Base-by-base conservation (phyloP, 257 asterid species). In the Cruciata laevipes region DNA sequence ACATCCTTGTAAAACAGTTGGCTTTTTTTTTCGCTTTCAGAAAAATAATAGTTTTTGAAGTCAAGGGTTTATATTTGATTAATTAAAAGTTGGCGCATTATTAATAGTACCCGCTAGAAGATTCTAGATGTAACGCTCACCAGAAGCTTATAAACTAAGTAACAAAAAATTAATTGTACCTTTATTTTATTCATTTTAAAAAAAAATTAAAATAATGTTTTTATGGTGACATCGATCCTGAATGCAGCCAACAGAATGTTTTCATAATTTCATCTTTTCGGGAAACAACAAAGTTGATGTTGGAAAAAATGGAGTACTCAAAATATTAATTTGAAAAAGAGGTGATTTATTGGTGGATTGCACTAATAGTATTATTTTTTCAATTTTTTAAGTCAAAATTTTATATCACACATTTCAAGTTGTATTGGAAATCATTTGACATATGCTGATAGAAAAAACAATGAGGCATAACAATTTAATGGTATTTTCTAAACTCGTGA, bases 1-100 rank as follows among this genome's bases (percentile, higher is more conserved):
- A 47, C 61, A 49, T 49, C n/a, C 47, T 14, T 49, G 37, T 47
- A 66, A 66, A 27, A 49, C 38, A 17, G 63, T 67, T 67, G 63
- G 71, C 63, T 52, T 52, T 32, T 52, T 52, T 32, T 47, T 53
- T 53, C 3, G 18, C 40, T 5, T 67, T 30, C 17, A 49, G 1
- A 47, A 16, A 16, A 27, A 66, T 16, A 20, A 8, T 21, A 24
- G n/a, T 18, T 17, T 30, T 2, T 51, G 5, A 31, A 52, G 52
- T 67, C 71, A 52, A 67, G 33, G 61, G 47, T 27, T 66, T 20
- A 53, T 20, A 7, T 53, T 53, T 52, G 2, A 53, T 53, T 53
- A 53, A 47, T 35, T 25, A 16, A 66, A 66, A 66, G 59, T 31
- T 66, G 21, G 61, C 11, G 47, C 18, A 66, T 27, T 47, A 27